Percentiles rank a stretch among this genome's conserved stretches.
phyloP scores from a whole-genome alignment of 2,329 filamentous ascomycete genomes.

The Cladophialophora immunda region DNA sequence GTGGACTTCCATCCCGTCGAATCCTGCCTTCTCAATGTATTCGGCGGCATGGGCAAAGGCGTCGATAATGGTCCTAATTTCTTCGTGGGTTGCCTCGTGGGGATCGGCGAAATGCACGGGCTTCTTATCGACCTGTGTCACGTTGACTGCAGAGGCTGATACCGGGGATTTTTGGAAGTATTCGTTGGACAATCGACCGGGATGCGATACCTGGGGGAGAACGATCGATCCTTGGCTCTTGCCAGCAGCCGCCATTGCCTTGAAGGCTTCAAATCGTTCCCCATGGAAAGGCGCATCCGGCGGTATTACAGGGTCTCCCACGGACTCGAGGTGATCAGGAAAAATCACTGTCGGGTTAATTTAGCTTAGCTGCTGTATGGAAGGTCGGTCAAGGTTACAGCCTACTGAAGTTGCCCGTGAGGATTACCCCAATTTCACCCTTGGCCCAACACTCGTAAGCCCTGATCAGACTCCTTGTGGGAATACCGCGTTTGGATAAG shows the following conservation, averaged over 20 bases:
- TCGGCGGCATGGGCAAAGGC: slow-evolving; percentile 69
- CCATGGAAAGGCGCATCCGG: too few relatives aligned
- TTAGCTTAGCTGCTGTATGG: too few relatives aligned
- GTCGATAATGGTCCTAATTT: slow-evolving; percentile 62
- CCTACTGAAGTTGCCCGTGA: slow-evolving; percentile 72
- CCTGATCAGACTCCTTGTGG: slow-evolving; percentile 63
- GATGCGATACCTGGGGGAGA: too few relatives aligned
- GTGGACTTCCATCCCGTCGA: slow-evolving; percentile 58
- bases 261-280: too few relatives aligned
- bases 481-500: slow-evolving; percentile 62
- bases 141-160: too few relatives aligned
- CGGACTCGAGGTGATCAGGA: slow-evolving; percentile 66
- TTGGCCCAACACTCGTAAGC: slow-evolving; percentile 71
- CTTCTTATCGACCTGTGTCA: slow-evolving; percentile 59
- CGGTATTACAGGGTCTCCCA: too few relatives aligned
- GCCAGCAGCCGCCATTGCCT: too few relatives aligned
- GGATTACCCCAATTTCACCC: slow-evolving; percentile 64
- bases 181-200: too few relatives aligned
- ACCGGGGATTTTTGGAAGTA: too few relatives aligned
- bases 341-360: slow-evolving; percentile 66
- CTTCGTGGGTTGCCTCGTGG: slow-evolving; percentile 45
- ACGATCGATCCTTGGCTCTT: too few relatives aligned
- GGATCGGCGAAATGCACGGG: too few relatives aligned
- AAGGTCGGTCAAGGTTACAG: too few relatives aligned
- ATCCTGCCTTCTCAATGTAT: slow-evolving; percentile 70